Percentiles rank a stretch among this genome's conserved stretches.
These are phyloP conservation scores for Celoporthe dispersa DNA, from an alignment of 2,329 filamentous ascomycete species.

Conservation along the genomic window DNA sequence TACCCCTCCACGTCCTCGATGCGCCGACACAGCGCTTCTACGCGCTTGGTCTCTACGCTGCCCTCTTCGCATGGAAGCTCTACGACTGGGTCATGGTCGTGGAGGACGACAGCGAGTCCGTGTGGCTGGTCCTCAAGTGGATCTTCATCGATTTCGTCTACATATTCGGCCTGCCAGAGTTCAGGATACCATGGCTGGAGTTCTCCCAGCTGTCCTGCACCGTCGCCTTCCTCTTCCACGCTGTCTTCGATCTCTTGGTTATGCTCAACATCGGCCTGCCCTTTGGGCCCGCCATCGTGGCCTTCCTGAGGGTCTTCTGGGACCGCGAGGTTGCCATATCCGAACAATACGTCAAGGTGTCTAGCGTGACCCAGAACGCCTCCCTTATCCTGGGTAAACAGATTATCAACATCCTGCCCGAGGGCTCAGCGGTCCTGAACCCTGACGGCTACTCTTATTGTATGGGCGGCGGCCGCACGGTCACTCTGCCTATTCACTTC, in stretches of 20 bases:
- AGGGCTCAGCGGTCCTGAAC: slow-evolving; percentile 91
- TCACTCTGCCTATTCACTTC: slow-evolving; percentile 82
- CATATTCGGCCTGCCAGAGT: slow-evolving; percentile 81
- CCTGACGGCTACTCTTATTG: slow-evolving; percentile 82
- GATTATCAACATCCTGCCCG: slow-evolving; percentile 95
- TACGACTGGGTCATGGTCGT: slow-evolving; percentile 83
- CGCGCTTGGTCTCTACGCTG: slow-evolving; percentile 76
- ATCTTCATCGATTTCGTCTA: slow-evolving; percentile 82
- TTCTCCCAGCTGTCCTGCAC: slow-evolving; percentile 78
- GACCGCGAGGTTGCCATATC: slow-evolving; percentile 92
- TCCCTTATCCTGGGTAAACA: slow-evolving; percentile 95
- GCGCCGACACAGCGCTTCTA: slow-evolving; percentile 91
- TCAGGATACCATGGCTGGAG: slow-evolving; percentile 96
- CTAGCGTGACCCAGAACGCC: slow-evolving; percentile 85
- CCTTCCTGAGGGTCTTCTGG: slow-evolving; percentile 79
- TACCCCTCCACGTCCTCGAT: slow-evolving; percentile 82
- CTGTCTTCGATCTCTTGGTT: slow-evolving; percentile 77
- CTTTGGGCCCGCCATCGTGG: slow-evolving; percentile 72
- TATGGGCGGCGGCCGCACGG: slow-evolving; percentile 65
- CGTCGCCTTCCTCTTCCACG: slow-evolving; percentile 72
- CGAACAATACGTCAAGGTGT: slow-evolving; percentile 89
- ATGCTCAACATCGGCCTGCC: slow-evolving; percentile 92
- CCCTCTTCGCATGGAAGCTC: slow-evolving; percentile 78
- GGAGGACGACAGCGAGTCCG: slow-evolving; percentile 83
- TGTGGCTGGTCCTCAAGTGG: slow-evolving; percentile 94